phyloP scores from a whole-genome alignment of 1,284 basidiomycete species.

The Boletus semigastroideus region DNA sequence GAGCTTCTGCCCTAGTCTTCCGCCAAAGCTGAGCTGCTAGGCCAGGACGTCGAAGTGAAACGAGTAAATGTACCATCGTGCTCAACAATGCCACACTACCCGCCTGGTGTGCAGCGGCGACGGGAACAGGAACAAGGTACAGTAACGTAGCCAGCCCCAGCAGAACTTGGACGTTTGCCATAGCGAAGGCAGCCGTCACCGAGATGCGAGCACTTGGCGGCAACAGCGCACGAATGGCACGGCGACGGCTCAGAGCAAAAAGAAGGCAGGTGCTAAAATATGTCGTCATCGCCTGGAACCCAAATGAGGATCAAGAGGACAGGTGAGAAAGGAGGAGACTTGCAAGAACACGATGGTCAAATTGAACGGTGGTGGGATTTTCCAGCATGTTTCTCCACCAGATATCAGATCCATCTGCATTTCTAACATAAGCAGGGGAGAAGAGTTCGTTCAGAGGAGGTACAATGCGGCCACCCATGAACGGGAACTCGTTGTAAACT shows the following conservation, averaged over 20 bases:
- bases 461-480: conserved; percentile 88
- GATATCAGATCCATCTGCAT: conserved; percentile 64
- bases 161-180: conserved; percentile 85
- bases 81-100: conserved; percentile 89
- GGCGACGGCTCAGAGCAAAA: conserved; percentile 55
- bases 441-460: conserved; percentile 88
- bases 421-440: conserved; percentile 71
- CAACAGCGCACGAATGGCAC: conserved; percentile 56
- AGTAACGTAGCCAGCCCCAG: conserved; percentile 92
- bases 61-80: conserved; percentile 77
- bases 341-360: conserved; percentile 91
- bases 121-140: conserved; percentile 90
- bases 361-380: conserved; percentile 98
- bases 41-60: conserved; percentile 73
- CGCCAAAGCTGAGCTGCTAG: conserved; percentile 67
- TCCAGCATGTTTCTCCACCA: conserved; percentile 96
- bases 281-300: conserved; percentile 75
- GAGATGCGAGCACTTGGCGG: conserved; percentile 68
- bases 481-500: conserved; percentile 96
- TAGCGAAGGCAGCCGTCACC: conserved; percentile 70
- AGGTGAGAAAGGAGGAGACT: conserved; percentile 30
- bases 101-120: conserved; percentile 94
- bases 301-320: not conserved
- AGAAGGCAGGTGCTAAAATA: conserved; percentile 71
- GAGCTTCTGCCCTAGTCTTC: conserved; percentile 31